A percentile compares a stretch with the other conserved stretches of the same genome.
These are phyloP conservation scores for Leishmania aethiopica DNA, from an alignment of 208 protist genomes.

Conservation along the genomic window DNA sequence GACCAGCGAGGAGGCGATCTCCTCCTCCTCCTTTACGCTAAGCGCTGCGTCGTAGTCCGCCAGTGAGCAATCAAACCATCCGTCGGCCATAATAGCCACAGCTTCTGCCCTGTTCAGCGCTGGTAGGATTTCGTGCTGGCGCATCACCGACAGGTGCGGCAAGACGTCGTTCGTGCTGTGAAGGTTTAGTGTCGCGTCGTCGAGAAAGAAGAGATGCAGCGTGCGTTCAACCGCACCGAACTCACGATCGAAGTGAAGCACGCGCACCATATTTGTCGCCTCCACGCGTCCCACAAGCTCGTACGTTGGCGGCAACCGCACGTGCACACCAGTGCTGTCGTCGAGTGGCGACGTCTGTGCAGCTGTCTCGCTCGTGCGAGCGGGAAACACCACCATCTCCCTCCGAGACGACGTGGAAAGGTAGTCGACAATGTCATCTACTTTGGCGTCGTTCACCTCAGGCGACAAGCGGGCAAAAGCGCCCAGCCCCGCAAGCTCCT, in stretches of 20 bases:
- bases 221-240: conserved; percentile 60
- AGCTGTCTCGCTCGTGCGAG: background rate
- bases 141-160: conserved; percentile 63
- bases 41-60: conserved; percentile 25
- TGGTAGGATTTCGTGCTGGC: conserved; percentile 60
- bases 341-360: background rate
- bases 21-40: conserved; percentile 22
- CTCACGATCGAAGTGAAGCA: conserved; percentile 54
- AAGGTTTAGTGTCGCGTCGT: conserved; percentile 36
- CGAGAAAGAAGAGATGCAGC: conserved; percentile 58
- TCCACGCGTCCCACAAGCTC: conserved; percentile 62
- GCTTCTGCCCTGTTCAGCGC: conserved; percentile 33
- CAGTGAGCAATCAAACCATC: conserved; percentile 81
- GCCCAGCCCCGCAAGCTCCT: conserved; percentile 60
- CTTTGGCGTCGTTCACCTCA: conserved; percentile 27
- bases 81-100: conserved; percentile 66
- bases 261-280: conserved; percentile 54
- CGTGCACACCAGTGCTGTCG: conserved; percentile 25
- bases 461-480: conserved; percentile 50
- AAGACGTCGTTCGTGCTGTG: conserved; percentile 47
- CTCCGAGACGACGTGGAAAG: conserved; percentile 18
- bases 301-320: conserved; percentile 62
- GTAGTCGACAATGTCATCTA: conserved; percentile 36
- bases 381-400: conserved; percentile 36
- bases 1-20: conserved; percentile 65